Conservation (phyloP, 2,329 filamentous ascomycete genomes). For the Onygenales sp. region DNA sequence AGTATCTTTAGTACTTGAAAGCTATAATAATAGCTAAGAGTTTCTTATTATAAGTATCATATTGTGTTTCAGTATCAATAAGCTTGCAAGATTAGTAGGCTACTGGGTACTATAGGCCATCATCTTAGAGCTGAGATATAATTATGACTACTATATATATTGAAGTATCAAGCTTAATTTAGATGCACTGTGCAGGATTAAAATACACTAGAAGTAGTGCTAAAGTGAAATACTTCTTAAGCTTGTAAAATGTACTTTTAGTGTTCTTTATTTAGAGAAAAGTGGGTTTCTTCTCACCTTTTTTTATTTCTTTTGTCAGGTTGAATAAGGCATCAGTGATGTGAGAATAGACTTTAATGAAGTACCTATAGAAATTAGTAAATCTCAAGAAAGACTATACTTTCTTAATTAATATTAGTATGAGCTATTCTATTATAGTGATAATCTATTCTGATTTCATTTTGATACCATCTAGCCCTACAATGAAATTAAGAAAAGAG, state of each 20-base stretch:
- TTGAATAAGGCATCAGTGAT: constrained; percentile 12
- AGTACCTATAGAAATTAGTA: constrained; percentile 24
- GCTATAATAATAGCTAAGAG: constrained; percentile 19
- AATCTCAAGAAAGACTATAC: constrained; percentile 23
- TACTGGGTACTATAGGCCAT: constrained; percentile 13
- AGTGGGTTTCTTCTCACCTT: neutral
- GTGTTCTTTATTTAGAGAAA: constrained; percentile 6
- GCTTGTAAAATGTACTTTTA: constrained; percentile 7
- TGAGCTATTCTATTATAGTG: constrained; percentile 14
- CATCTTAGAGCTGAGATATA: constrained; percentile 12
- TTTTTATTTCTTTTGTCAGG: constrained; percentile 7
- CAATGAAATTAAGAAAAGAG: constrained; percentile 12
- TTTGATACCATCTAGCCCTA: constrained; percentile 6
- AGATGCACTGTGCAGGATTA: constrained; percentile 7
- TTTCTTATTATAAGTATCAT: constrained; percentile 23
- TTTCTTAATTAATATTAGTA: constrained; percentile 11
- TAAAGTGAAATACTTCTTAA: constrained; percentile 12
- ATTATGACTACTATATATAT: constrained; percentile 9
- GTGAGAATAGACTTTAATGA: constrained; percentile 17
- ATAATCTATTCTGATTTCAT: constrained; percentile 14
- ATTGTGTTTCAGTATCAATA: constrained; percentile 13
- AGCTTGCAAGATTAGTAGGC: constrained; percentile 18
- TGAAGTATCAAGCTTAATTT: constrained; percentile 17
- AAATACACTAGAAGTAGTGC: constrained; percentile 14
- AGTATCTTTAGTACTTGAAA: constrained; percentile 15